Evolutionary conservation across 352 stramenopile genomes (phyloP), one percentile per base, ranked within the genome.

Genomic region (Phytopythium delawarense): DNA sequence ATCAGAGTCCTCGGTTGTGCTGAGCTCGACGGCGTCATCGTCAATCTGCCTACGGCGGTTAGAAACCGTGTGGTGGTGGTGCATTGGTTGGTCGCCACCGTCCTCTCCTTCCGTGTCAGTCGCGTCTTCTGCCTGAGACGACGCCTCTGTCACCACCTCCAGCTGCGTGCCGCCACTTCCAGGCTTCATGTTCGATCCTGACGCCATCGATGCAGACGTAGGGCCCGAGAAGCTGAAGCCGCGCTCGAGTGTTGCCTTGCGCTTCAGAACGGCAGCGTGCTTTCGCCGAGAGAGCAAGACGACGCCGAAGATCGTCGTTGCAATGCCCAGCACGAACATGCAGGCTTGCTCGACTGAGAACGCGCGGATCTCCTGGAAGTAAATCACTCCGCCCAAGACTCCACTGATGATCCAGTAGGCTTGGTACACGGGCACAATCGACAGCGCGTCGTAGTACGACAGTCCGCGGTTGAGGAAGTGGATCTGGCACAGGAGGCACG

Each of bases 341-440:
- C 74, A 70, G 11, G 80, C 80, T 50, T 96, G 86, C 23, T 87
- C 57, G 23, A 82, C 69, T 5, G 83, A 87, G 58, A 96, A 91
- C 6, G 75, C 74, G 34, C 81, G 80, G 57, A 92, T 92, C 65
- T 98, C 92, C 56, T 97, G 79, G 67, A 97, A 98, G 72, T 97
- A 98, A 32, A 97, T 86, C 32, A 90, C 79, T 2, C 91, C 92
- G 13, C 92, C 91, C 0, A 96, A 72, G 34, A 97, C 86, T 12
- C 87, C 85, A 21, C 76, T 94, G 59, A 96, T 88, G 62, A 96
- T 96, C 79, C 87, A 97, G 62, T 96, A 97, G 7, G 78, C 81
- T 64, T 96, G 87, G 61, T 94, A 94, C 16, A 96, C 82, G 0
- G 88, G 88, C 23, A 96, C 84, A 37, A 96, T 78, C 9, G 81